Evolutionary conservation across 805 yeast genomes (phyloP).

Genomic region (Wickerhamiella galacta): DNA sequence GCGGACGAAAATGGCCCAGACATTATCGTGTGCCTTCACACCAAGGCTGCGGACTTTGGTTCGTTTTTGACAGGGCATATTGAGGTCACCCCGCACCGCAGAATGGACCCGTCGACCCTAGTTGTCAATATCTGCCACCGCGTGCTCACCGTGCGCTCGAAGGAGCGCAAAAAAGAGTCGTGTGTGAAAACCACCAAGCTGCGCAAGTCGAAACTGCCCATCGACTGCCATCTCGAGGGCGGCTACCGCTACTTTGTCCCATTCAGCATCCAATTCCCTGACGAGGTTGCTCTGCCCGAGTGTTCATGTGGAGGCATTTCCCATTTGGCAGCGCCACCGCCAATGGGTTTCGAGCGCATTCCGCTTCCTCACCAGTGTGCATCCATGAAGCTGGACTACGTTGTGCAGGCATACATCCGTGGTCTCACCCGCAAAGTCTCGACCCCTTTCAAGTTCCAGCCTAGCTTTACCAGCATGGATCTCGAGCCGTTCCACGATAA

Average conservation of each 20-base stretch:
- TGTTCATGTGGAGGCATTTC: constrained; percentile 1
- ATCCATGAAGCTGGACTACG: neutral
- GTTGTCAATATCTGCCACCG: too few species aligned
- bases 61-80: too few species aligned
- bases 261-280: constrained; percentile 5
- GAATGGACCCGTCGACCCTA: too few species aligned
- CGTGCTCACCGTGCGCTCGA: too few species aligned
- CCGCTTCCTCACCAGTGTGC: too few species aligned
- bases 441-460: neutral
- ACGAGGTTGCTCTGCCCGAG: constrained; percentile 1
- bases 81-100: too few species aligned
- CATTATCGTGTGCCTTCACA: too few species aligned
- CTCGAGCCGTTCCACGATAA: neutral
- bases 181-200: constrained; percentile 2
- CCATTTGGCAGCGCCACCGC: neutral
- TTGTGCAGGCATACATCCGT: neutral
- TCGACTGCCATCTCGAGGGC: neutral
- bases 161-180: too few species aligned
- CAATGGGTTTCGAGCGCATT: neutral
- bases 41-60: too few species aligned
- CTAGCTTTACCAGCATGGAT: neutral
- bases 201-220: constrained; percentile 1
- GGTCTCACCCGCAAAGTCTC: neutral
- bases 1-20: too few species aligned
- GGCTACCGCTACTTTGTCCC: constrained; percentile 3